A percentile compares a stretch with the other conserved stretches of the same genome.
Conservation (phyloP, 345 rosid genomes). For the Aquilaria sinensis region DNA sequence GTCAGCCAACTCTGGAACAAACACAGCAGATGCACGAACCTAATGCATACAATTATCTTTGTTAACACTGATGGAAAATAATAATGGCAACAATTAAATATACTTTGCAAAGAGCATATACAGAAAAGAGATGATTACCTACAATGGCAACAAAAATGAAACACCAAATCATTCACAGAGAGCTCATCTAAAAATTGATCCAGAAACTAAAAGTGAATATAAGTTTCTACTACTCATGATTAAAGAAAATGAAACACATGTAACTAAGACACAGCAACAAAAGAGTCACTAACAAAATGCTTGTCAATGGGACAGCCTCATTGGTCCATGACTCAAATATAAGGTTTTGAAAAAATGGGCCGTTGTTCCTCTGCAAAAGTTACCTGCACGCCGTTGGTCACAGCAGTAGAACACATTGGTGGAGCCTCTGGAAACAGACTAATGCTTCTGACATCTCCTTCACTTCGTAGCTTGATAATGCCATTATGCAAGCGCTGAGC, state of each 20-base stretch:
- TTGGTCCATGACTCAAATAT: no score
- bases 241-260: neutral
- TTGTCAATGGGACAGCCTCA: no score
- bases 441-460: constrained; percentile 34
- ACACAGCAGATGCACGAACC: constrained; percentile 85
- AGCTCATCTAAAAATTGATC: neutral
- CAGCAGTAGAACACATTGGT: constrained; percentile 69
- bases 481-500: constrained; percentile 53
- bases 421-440: constrained; percentile 69
- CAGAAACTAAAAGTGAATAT: neutral
- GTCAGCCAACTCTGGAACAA: constrained; percentile 57
- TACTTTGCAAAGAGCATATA: neutral
- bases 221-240: neutral
- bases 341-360: neutral
- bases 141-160: neutral
- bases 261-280: neutral
- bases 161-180: neutral
- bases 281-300: neutral
- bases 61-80: neutral
- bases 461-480: constrained; percentile 37
- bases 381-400: constrained; percentile 79
- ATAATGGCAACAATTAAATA: neutral
- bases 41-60: constrained; percentile 14
- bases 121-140: neutral
- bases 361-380: constrained; percentile 1